Conservation (phyloP, 768 basidiomycete genomes). For the Kwoniella sp. region DNA sequence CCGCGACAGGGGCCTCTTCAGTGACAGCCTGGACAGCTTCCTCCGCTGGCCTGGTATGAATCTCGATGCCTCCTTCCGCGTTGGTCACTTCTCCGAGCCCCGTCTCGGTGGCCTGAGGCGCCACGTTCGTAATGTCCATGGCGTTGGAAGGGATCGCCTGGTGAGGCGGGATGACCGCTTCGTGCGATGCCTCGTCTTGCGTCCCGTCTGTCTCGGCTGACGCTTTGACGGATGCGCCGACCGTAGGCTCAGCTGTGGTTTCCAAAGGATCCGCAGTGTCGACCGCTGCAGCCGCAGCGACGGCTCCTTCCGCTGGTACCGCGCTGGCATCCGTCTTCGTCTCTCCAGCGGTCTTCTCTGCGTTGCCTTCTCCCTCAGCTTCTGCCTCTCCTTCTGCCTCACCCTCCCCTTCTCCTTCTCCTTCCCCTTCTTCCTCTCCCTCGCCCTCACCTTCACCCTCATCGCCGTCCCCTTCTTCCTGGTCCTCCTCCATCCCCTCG, state of each 20-base stretch:
- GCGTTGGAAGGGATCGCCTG: conserved; percentile 31
- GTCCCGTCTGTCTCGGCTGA: conserved; percentile 1
- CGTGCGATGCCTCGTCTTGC: neutral
- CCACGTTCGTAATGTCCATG: conserved; percentile 29
- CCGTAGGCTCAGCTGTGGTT: neutral
- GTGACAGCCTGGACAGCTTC: conserved; percentile 1
- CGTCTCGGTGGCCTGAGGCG: conserved; percentile 18
- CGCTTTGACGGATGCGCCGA: neutral
- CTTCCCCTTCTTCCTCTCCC: conserved; percentile 16
- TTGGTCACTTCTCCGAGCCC: conserved; percentile 23
- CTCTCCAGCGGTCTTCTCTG: conserved; percentile 2
- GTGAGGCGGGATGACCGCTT: conserved; percentile 6
- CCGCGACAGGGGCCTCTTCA: too few relatives aligned
- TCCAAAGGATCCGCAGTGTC: neutral
- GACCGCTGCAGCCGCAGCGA: neutral
- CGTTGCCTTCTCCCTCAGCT: neutral
- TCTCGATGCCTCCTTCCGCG: conserved; percentile 18
- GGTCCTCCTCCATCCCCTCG: conserved; percentile 16
- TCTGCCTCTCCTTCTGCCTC: conserved; percentile 6
- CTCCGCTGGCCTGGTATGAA: conserved; percentile 11
- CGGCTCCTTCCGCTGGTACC: conserved; percentile 1
- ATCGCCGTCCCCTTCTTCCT: conserved; percentile 14
- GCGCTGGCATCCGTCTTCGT: neutral
- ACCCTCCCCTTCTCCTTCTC: conserved; percentile 8
- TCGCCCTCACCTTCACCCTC: conserved; percentile 13